Percentiles rank a stretch among this genome's conserved stretches.
These are phyloP conservation scores for Fusarium mexicanum DNA, from an alignment of 2,329 filamentous ascomycete species.

Conservation along the genomic window DNA sequence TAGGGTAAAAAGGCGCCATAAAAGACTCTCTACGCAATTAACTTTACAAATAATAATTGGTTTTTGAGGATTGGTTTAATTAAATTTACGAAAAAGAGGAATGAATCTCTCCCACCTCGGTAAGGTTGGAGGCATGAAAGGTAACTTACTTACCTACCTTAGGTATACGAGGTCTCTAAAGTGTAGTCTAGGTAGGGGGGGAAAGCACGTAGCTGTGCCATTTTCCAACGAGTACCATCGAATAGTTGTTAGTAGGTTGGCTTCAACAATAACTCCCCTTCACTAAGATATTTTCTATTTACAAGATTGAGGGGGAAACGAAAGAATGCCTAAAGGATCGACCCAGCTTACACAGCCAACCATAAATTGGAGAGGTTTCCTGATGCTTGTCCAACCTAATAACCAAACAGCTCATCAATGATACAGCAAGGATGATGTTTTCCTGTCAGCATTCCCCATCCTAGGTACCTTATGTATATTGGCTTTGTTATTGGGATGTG, in stretches of 20 bases:
- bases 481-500: background rate
- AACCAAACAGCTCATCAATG: background rate
- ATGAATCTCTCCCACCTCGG: background rate
- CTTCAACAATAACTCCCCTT: background rate
- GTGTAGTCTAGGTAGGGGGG: background rate
- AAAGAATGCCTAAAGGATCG: slow-evolving; percentile 11
- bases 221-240: background rate
- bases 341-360: background rate
- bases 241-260: background rate
- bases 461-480: background rate
- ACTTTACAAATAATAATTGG: background rate
- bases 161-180: background rate
- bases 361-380: background rate
- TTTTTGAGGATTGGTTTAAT: background rate
- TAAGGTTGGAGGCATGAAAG: background rate
- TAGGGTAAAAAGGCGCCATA: too few species aligned
- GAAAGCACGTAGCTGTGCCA: background rate
- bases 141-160: background rate
- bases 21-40: too few species aligned
- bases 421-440: background rate
- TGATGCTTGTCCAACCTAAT: background rate
- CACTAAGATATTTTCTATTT: background rate
- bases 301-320: background rate
- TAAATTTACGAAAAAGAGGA: background rate
- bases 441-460: background rate